Conservation (phyloP, 768 basidiomycete genomes). For the Hemileccinum impolitum region DNA sequence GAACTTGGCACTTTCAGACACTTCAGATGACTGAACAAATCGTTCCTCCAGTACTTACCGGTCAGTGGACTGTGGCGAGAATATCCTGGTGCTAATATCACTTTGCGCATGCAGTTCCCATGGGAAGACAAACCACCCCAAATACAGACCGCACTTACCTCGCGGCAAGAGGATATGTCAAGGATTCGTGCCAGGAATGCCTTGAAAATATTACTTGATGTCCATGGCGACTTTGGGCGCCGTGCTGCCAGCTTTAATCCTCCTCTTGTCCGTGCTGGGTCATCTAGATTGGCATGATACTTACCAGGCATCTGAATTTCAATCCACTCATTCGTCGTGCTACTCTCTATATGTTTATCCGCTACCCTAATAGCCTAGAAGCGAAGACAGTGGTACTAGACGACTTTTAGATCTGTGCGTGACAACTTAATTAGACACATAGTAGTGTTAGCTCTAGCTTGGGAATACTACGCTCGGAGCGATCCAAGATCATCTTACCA, state of each 20-base stretch:
- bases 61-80: constrained; percentile 18
- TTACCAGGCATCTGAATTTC: neutral
- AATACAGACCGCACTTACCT: constrained; percentile 68
- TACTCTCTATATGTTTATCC: constrained; percentile 11
- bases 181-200: constrained; percentile 92
- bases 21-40: neutral
- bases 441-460: neutral
- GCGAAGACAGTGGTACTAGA: constrained; percentile 9
- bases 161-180: constrained; percentile 77
- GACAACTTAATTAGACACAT: neutral
- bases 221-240: constrained; percentile 84
- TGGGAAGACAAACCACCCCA: constrained; percentile 67
- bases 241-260: constrained; percentile 41
- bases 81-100: constrained; percentile 1
- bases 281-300: constrained; percentile 20
- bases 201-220: constrained; percentile 85
- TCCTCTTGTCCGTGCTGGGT: constrained; percentile 18
- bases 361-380: constrained; percentile 19
- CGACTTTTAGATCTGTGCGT: constrained; percentile 3
- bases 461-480: neutral
- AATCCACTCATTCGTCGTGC: neutral
- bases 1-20: constrained; percentile 9
- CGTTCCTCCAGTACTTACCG: constrained; percentile 28
- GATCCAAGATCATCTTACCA: constrained; percentile 1
- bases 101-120: constrained; percentile 58